Evolutionary conservation across 345 rosid species (phyloP), one percentile per base, ranked within the genome.

Genomic region (Linum lewisii): DNA sequence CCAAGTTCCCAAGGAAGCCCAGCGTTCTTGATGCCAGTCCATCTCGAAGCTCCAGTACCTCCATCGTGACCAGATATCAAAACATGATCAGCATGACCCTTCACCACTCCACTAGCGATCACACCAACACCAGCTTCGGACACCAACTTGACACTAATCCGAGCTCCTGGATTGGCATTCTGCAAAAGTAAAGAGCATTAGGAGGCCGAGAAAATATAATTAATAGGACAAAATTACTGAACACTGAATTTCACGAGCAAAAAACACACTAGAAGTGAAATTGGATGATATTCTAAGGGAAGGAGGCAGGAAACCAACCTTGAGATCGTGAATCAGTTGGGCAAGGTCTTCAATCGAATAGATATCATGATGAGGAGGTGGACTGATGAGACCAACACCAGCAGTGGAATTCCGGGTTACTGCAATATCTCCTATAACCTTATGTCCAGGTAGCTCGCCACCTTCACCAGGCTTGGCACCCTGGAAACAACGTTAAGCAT

Each of bases 401-500:
- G 97, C 97, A 4, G 97, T 94, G 57, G 99, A 94, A 52, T 94
- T 83, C 71, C 99, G 79, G 34, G 99, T 94, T 51, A 87, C 79
- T 61, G 99, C 99, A 62, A 94, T 94, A 72, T 94, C 99, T 62
- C 97, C 99, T 37, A 90, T 85, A 54, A 94, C 99, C 78, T 94
- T 94, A 78, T 94, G 96, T 61, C 99, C 99, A 29, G 99, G 99
- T 71, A 94, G 97, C 70, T 94, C 99, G 55, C 99, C 99, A 62
- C 99, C 99, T 86, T 94, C 99, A 64, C 99, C 99, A 53, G 99
- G 99, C 77, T 94, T 94, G 54, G 99, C 99, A 51, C 99, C 99
- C 99, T 94, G 76, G 53, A 67, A 64, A 52, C 60, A 67, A 63
- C 22, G 58, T 50, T 69, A 24, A 63, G 7, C 26, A 34, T 8